Evolutionary conservation across 2,329 filamentous ascomycete genomes (phyloP).

Genomic region (Sporothrix inflata): DNA sequence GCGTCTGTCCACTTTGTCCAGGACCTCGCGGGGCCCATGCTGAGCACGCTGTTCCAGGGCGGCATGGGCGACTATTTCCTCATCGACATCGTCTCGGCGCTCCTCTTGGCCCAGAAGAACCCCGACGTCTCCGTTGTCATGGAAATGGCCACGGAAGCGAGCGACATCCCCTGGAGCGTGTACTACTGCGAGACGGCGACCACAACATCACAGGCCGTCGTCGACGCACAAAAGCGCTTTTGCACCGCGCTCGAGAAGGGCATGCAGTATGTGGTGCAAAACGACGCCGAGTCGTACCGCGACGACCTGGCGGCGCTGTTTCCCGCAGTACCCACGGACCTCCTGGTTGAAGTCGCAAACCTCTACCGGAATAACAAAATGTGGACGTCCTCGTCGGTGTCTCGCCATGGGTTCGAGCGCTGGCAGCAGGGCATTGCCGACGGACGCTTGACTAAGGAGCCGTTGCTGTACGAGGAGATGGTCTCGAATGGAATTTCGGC

Average conservation of each 20-base stretch:
- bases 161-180: constrained; percentile 33
- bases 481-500: neutral
- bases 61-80: constrained; percentile 33
- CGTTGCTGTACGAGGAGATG: constrained; percentile 17
- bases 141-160: constrained; percentile 25
- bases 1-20: constrained; percentile 28
- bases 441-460: constrained; percentile 24
- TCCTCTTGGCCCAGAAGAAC: constrained; percentile 26
- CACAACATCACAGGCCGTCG: constrained; percentile 6
- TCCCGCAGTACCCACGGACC: constrained; percentile 23
- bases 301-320: constrained; percentile 31
- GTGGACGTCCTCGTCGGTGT: constrained; percentile 30
- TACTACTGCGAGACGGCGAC: constrained; percentile 31
- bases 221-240: constrained; percentile 31
- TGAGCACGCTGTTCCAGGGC: constrained; percentile 28
- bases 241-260: constrained; percentile 29
- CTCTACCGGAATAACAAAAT: constrained; percentile 29
- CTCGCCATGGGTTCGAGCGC: constrained; percentile 26
- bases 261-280: constrained; percentile 25
- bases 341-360: constrained; percentile 29
- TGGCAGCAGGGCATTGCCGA: constrained; percentile 31
- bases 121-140: constrained; percentile 27
- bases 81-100: constrained; percentile 29
- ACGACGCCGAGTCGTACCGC: constrained; percentile 28
- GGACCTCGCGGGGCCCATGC: constrained; percentile 30